Evolutionary conservation across 1,284 basidiomycete genomes (phyloP), one percentile per base, ranked within the genome.

Genomic region (Sanguinoderma infundibulare): DNA sequence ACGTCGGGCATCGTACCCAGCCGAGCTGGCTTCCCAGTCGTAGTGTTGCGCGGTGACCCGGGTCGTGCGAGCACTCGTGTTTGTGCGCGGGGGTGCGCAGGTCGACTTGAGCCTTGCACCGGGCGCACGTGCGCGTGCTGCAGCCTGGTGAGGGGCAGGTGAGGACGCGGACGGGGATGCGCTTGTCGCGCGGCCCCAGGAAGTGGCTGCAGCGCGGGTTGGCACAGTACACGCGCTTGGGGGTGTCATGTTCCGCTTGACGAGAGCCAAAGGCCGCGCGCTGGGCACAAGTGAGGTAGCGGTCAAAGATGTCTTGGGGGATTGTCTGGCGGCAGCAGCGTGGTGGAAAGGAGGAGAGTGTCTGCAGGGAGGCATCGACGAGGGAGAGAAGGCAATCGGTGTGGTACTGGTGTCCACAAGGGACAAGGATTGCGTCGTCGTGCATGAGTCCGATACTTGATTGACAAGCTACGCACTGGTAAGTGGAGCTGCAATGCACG

Each of bases 331-430:
- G 68, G 65, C 81, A 82, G 67, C 81, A 83, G 12, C 78, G 74
- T 46, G 81, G 79, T 7, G 81, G 82, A 64, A 74, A 80, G n/a
- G 82, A 72, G 0, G 75, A 67, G 60, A 82, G 79, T 54, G 81
- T 80, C 15, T 69, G 70, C 0, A 75, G 76, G 0, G 79, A 72
- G 3, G 73, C 69, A 36, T 75, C 65, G 62, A 81, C 77, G 35
- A 83, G 75, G 26, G 75, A 67, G 2, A 74, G 70, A 20, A 79
- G 47, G 62, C 81, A 83, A 2, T 38, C 67, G n/a, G 67, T 67
- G 59, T 78, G 77, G 62, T 81, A 82, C 55, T 72, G 70, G 59
- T 81, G 75, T 17, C 75, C 74, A 56, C 80, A 81, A 1, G 78
- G 77, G 1, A 74, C 75, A 15, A 68, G 70, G 17, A 78, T 28